phyloP scores from a whole-genome alignment of 768 basidiomycete genomes.

The Auricularia auricula-judae region DNA sequence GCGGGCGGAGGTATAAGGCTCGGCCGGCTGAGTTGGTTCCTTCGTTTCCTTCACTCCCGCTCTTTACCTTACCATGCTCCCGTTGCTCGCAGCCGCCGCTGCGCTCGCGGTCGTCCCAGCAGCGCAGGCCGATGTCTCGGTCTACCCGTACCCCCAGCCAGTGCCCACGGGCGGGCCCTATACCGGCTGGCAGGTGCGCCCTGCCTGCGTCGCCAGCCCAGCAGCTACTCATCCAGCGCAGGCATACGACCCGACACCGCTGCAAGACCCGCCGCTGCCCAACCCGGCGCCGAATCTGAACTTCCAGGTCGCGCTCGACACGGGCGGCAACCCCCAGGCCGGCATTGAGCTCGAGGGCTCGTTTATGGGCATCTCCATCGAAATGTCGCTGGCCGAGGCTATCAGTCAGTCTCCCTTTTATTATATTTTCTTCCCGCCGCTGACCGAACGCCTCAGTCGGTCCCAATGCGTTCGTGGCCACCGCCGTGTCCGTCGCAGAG shows the following conservation, averaged over 20 bases:
- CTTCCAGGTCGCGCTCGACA: background rate
- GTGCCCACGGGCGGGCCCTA: background rate
- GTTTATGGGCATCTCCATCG: conserved; percentile 67
- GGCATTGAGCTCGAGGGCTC: background rate
- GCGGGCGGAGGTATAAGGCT: background rate
- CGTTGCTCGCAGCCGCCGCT: background rate
- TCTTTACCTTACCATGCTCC: background rate
- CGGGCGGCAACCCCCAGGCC: background rate
- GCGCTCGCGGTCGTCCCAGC: background rate
- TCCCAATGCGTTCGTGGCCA: conserved; percentile 29
- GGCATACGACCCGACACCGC: background rate
- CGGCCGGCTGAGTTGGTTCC: background rate
- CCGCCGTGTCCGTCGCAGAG: background rate
- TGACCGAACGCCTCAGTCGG: conserved; percentile 28
- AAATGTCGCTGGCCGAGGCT: conserved; percentile 60
- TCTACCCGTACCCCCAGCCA: background rate
- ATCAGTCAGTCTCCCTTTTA: conserved; percentile 35
- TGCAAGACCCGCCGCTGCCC: background rate
- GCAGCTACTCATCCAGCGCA: background rate
- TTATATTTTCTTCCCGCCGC: conserved; percentile 23
- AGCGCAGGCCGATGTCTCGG: background rate
- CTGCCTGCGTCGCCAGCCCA: background rate
- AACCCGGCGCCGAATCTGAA: background rate
- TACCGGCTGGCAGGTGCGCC: background rate
- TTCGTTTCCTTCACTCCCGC: background rate